Evolutionary conservation across 441 rosid species (phyloP), one percentile per base, ranked within the genome.

Genomic region (Capsella rubella): DNA sequence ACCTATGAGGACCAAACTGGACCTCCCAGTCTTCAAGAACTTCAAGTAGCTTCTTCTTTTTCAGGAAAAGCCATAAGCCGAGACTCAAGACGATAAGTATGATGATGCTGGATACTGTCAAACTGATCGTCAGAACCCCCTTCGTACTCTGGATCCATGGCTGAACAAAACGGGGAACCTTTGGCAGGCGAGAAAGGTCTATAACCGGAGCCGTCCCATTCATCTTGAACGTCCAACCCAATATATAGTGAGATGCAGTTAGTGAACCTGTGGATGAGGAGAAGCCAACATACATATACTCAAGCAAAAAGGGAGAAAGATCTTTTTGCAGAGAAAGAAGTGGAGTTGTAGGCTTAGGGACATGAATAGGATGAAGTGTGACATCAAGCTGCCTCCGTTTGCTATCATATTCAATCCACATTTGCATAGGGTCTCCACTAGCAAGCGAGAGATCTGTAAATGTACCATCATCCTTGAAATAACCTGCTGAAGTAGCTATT

Each of bases 241-340:
- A 73, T 18, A 82, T 40, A 32, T 72, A 64, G 8, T 83, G 77
- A 18, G 53, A 68, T 21, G 74, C 61, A 54, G 57, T 37, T 18
- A 16, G 11, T 12, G n/a, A 1, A 1, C 45, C n/a, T 5, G 57
- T 52, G 2, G 57, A 2, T 64, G 81, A 81, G 45, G 78, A 56
- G 65, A 84, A 84, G 11, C 87, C 81, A 8, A 78, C 61, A 43
- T 81, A 78, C 83, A 84, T 84, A 15, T 13, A n/a, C 1, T 80
- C 80, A 27, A 34, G 64, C 21, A 80, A 45, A 31, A 47, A 70
- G 1, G 51, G 50, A 6, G 74, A 78, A 1, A 84, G 54, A 58
- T 84, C 83, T 1, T 56, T 54, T 71, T 15, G 43, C 40, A 76
- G 64, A 37, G 84, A 80, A 43, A 82, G 52, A 11, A 82, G 37